These are phyloP conservation scores for Gnomoniopsis smithogilvyi DNA, from an alignment of 2,329 filamentous ascomycete genomes.

Conservation along the genomic window DNA sequence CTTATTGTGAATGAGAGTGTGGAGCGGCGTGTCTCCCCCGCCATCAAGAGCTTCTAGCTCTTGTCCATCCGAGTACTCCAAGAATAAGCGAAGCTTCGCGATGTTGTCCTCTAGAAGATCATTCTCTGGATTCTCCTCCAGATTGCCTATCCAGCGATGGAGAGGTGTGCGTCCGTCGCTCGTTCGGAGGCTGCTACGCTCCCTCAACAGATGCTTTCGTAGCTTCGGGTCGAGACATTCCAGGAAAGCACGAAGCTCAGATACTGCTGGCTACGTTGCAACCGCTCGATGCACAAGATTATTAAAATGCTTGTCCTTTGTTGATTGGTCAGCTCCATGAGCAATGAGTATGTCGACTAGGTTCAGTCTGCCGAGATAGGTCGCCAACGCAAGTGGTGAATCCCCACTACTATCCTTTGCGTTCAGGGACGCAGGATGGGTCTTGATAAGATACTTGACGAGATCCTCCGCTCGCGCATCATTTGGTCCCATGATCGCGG, in stretches of 20 bases:
- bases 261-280: constrained; percentile 27
- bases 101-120: constrained; percentile 20
- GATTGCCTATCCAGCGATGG: constrained; percentile 50
- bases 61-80: constrained; percentile 53
- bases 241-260: constrained; percentile 45
- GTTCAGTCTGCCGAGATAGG: constrained; percentile 49
- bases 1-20: constrained; percentile 46
- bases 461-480: constrained; percentile 45
- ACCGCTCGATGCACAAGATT: constrained; percentile 67
- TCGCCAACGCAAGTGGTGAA: constrained; percentile 70
- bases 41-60: constrained; percentile 59
- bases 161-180: constrained; percentile 61
- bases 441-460: constrained; percentile 63
- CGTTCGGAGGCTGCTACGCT: constrained; percentile 48
- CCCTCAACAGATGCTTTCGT: constrained; percentile 53
- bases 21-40: constrained; percentile 63
- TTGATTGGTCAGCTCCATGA: constrained; percentile 67
- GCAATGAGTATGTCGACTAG: constrained; percentile 60
- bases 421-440: constrained; percentile 60
- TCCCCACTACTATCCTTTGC: constrained; percentile 53
- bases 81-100: constrained; percentile 45
- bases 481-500: constrained; percentile 50
- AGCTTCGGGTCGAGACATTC: constrained; percentile 56
- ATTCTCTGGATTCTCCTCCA: not conserved
- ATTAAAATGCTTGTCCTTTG: constrained; percentile 55